Base-by-base conservation (phyloP, 306 rosid genomes). In the Dryas octopetala region DNA sequence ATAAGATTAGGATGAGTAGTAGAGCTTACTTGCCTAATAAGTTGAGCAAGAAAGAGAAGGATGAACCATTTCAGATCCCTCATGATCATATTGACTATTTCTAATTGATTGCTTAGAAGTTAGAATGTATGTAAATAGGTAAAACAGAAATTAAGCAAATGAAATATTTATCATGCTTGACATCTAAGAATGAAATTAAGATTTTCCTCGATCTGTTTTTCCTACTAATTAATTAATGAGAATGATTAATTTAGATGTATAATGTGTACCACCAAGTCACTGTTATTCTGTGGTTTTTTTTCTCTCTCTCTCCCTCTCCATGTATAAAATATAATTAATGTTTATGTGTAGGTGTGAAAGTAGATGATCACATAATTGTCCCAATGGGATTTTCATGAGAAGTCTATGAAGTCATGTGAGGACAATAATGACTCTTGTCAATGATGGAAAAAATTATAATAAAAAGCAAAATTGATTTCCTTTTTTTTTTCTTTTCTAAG, bases 371-470 rank as follows among this genome's bases (percentile, higher is more conserved):
- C 93, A 95, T 95, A 84, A 91, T 91, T 88, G 96, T 89, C 45
- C 86, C 82, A 86, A 84, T 87, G 93, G 75, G 95, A 82, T 79
- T 77, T 82, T 81, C 96, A 91, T 86, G 96, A 95, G 81, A 82
- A 86, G 52, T 85, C 79, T 78, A 69, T 85, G 85, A 82, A 82
- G 78, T 88, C 98, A 95, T 95, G 98, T 91, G 97, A 90, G 80
- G 77, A 85, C 88, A 88, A 95, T 95, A 80, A 95, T 91, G 87
- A 88, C 89, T 86, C 76, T 77, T 70, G 86, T 82, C 86, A 88
- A 84, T 88, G 86, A 83, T 82, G 86, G 75, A 70, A 81, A 84
- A 73, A 74, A 32, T 66, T 76, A 70, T 49, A 79, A 52, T 71
- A 84, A 81, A 77, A 82, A 66, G 40, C 48, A 75, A 73, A 83